A percentile compares a stretch with the other conserved stretches of the same genome.
Evolutionary conservation across 306 rosid species (phyloP).

Genomic region (Hippophae gyantsensis): DNA sequence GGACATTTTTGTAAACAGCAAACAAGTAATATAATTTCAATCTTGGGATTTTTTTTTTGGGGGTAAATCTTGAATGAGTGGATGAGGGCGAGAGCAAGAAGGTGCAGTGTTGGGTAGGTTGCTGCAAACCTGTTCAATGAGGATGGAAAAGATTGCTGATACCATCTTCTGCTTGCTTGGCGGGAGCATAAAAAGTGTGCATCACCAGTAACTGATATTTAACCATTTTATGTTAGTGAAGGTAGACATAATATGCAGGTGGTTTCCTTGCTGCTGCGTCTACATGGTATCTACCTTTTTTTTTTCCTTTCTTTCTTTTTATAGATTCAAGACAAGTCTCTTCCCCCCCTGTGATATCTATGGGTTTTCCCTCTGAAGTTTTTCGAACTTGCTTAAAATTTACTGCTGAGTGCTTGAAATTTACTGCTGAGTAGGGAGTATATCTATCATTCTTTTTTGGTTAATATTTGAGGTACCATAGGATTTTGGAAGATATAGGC

Average conservation of each 20-base stretch:
- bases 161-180: constrained; percentile 67
- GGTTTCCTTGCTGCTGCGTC: constrained; percentile 36
- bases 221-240: constrained; percentile 59
- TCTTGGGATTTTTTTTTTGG: constrained; percentile 23
- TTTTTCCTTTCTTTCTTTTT: constrained; percentile 22
- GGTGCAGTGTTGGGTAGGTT: constrained; percentile 35
- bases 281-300: constrained; percentile 37
- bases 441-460: constrained; percentile 49
- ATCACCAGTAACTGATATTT: constrained; percentile 67
- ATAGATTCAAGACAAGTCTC: constrained; percentile 26
- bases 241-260: constrained; percentile 52
- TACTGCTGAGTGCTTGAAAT: constrained; percentile 43
- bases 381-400: constrained; percentile 37
- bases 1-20: constrained; percentile 23
- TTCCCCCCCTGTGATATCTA: background rate
- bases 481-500: constrained; percentile 67
- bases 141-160: constrained; percentile 38
- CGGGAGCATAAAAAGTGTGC: constrained; percentile 65
- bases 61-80: constrained; percentile 48
- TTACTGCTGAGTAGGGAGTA: constrained; percentile 60
- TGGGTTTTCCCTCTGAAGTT: constrained; percentile 21
- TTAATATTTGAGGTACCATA: constrained; percentile 38
- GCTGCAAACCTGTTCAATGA: constrained; percentile 31
- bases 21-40: constrained; percentile 35
- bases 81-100: constrained; percentile 34